Evolutionary conservation across 768 basidiomycete genomes (phyloP).

Genomic region (Boletus fagicola): DNA sequence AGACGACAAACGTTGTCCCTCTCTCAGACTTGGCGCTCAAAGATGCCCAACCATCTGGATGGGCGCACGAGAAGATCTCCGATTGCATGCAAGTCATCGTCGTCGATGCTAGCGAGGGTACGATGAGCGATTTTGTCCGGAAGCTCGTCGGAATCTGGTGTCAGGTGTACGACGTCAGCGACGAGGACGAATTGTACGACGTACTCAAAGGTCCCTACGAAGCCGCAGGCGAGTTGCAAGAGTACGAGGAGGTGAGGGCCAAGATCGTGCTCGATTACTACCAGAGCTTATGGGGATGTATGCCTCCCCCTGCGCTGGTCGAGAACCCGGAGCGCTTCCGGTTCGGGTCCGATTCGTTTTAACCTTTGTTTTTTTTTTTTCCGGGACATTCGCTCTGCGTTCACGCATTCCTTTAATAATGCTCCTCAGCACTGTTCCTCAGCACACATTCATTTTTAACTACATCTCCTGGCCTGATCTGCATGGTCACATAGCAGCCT

Average conservation of each 20-base stretch:
- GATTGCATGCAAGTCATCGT: constrained; percentile 34
- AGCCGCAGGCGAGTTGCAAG: constrained; percentile 29
- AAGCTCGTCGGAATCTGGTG: constrained; percentile 31
- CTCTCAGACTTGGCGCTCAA: constrained; percentile 25
- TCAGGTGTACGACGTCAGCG: constrained; percentile 23
- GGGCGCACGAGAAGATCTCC: constrained; percentile 12
- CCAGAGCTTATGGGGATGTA: constrained; percentile 27
- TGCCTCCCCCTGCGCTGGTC: constrained; percentile 12
- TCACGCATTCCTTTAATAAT: not conserved
- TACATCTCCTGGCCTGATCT: not conserved
- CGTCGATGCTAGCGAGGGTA: constrained; percentile 28
- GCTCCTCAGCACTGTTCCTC: not conserved
- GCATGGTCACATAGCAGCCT: not conserved
- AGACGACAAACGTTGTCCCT: constrained; percentile 13
- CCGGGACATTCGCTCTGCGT: not conserved
- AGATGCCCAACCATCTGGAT: constrained; percentile 23
- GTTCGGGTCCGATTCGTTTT: not conserved
- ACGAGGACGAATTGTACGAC: constrained; percentile 21
- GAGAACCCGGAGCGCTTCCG: constrained; percentile 3
- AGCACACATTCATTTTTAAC: not conserved
- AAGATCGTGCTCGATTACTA: constrained; percentile 20
- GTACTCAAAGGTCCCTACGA: constrained; percentile 22
- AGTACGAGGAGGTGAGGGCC: constrained; percentile 9
- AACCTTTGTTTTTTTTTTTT: not conserved
- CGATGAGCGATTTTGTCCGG: constrained; percentile 30